Evolutionary conservation across 2,329 filamentous ascomycete species (phyloP).

Genomic region (Endocalyx cinctus): DNA sequence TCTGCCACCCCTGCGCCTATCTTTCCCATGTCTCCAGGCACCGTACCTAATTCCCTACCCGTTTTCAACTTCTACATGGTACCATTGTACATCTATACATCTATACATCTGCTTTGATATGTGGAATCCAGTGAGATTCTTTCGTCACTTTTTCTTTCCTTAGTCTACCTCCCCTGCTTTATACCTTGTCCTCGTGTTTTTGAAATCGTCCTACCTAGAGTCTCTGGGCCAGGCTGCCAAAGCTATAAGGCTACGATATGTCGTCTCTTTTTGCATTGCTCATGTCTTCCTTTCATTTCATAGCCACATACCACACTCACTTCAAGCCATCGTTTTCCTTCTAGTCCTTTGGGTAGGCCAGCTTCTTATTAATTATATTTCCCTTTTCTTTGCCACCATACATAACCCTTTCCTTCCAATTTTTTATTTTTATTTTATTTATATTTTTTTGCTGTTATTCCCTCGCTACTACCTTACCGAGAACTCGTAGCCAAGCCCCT

Average conservation of each 20-base stretch:
- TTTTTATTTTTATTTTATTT: constrained; percentile 18
- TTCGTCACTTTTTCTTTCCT: not conserved
- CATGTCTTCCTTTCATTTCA: constrained; percentile 23
- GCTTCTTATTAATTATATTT: constrained; percentile 18
- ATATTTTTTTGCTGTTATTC: constrained; percentile 13
- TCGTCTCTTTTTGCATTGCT: constrained; percentile 27
- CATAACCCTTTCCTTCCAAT: constrained; percentile 11
- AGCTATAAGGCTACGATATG: constrained; percentile 54
- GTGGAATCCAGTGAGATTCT: not conserved
- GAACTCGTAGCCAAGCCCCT: no score
- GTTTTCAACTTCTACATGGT: not conserved
- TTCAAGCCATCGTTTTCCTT: constrained; percentile 20
- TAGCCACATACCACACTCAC: constrained; percentile 23
- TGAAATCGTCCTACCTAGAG: constrained; percentile 12
- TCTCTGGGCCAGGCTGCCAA: constrained; percentile 32
- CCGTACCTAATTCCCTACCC: no score
- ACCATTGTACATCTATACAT: not conserved
- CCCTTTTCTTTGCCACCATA: constrained; percentile 15
- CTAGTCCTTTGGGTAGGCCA: constrained; percentile 16
- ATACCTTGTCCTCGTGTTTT: constrained; percentile 19
- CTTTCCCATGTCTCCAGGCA: constrained; percentile 2
- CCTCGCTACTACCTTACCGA: constrained; percentile 12
- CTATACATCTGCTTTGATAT: constrained; percentile 1
- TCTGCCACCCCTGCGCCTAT: constrained; percentile 8
- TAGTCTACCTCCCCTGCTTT: not conserved